These are phyloP conservation scores for Bipolaris oryzae DNA, from an alignment of 2,329 filamentous ascomycete species.

Conservation along the genomic window DNA sequence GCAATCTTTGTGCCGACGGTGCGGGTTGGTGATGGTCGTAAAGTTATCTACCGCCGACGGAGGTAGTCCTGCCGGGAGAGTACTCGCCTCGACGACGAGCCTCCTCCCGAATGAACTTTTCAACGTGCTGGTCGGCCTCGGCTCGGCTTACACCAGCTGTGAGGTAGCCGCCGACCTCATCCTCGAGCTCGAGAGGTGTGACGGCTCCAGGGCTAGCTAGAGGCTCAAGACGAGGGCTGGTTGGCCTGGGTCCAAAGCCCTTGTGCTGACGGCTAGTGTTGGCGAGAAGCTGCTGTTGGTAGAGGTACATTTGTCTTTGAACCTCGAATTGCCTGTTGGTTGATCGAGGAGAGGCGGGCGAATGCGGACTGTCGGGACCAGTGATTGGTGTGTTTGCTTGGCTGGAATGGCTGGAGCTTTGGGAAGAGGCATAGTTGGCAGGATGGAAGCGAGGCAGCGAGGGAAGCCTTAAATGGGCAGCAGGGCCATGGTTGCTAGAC, in stretches of 20 bases:
- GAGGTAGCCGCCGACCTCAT: constrained; percentile 52
- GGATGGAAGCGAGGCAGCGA: constrained; percentile 60
- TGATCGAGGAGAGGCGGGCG: constrained; percentile 52
- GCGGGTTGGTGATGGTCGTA: constrained; percentile 16
- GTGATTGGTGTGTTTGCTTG: constrained; percentile 46
- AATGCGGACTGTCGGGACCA: constrained; percentile 49
- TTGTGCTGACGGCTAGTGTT: constrained; percentile 36
- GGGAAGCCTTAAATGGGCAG: constrained; percentile 53
- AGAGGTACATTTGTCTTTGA: constrained; percentile 56
- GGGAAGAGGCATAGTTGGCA: constrained; percentile 55
- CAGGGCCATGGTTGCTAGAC: constrained; percentile 42
- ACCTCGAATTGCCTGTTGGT: constrained; percentile 54
- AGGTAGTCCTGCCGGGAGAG: constrained; percentile 37
- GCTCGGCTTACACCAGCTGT: constrained; percentile 50
- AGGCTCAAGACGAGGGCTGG: constrained; percentile 56
- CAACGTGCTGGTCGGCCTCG: constrained; percentile 51
- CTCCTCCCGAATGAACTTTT: constrained; percentile 56
- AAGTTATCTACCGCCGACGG: constrained; percentile 44
- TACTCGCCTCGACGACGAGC: constrained; percentile 46
- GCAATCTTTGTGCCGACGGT: constrained; percentile 3
- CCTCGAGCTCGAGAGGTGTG: constrained; percentile 59
- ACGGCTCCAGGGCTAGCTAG: constrained; percentile 59
- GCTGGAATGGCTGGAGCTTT: constrained; percentile 49
- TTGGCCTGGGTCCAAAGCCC: constrained; percentile 45
- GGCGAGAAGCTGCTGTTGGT: constrained; percentile 55